Evolutionary conservation across 2,329 filamentous ascomycete species (phyloP), one percentile per base, ranked within the genome.

Genomic region (Dothideomycetes sp.): DNA sequence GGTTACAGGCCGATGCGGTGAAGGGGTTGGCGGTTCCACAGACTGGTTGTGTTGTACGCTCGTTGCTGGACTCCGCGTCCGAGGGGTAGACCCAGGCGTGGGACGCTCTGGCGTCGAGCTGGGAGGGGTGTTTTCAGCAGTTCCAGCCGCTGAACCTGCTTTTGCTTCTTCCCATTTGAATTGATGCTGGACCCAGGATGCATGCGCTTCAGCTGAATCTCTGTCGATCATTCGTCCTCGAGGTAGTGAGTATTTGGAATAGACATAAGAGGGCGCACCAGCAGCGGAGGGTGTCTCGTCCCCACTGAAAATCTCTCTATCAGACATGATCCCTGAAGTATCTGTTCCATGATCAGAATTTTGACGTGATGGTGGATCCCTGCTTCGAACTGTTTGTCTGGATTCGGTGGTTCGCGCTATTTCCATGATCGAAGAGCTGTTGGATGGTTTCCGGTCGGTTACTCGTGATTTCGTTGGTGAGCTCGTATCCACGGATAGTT

Each of bases 211-310:
- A 10, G 71, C 59, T 2, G 80, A 80, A 27, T 76, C 71, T 44
- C 86, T 73, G 46, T 93, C 80, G 5, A 93, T 63, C 23, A 74
- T 72, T 57, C 91, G 84, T 11, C 89, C 89, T 46, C 89, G 76
- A 1, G 91, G 89, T 20, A 96, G 68, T 1, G 76, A 68, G 55
- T 87, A 94, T 45, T 84, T 93, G 6, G 86, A 81, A 58, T 95
- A 91, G 12, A 84, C 83, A 57, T 94, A 94, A 0, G 87, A 85
- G 1, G 82, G 72, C 3, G 78, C 74, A 1, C 55, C 46, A 68
- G 8, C 70, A 68, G 33, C 32, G 11, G 29, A 8, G 11, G 41
- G 28, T 16, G 40, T 41, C 17, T 48, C 46, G 22, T 48, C 45
- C 8, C 45, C 45, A 24, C 45, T 47, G 10, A 43, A 38, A 16